Base-by-base conservation (phyloP, 2,329 filamentous ascomycete species). In the Diaporthe sp. region DNA sequence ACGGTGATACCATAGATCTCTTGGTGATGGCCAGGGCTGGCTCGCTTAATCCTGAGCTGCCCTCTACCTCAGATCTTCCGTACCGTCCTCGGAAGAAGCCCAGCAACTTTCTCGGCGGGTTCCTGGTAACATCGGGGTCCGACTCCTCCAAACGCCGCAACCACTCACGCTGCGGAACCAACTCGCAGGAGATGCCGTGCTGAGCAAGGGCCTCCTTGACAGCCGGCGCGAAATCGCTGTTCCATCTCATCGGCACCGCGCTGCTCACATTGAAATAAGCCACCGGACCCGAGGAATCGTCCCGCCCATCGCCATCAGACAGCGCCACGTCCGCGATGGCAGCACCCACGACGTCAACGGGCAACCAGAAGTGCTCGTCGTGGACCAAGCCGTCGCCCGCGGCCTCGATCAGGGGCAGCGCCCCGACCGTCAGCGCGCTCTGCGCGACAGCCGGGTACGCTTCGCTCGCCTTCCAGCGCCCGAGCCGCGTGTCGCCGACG, bases 401-500 rank as follows among this genome's bases (percentile, higher is more conserved):
- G 28, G 58, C 44, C 44, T 73, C 71, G 44, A 73, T 62, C 9
- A 62, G 46, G 7, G 71, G 71, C 71, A 73, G 46, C 12, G 46
- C 57, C 34, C 71, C 71, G 2, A 73, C 46, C 31, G 71, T 73
- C 25, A 73, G 31, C 28, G 71, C 71, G 13, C 57, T 73, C 71
- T 73, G 71, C 15, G 17, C 60, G 12, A 73, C 44, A 5, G 71
- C 17, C 15, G 71, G 71, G n/a, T 73, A 73, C 22, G 71, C 71
- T n/a, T 73, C 71, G 31, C 31, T 61, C 12, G 46, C n/a, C 44
- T 73, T 73, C 71, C 71, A 73, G 22, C 42, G 55, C 57, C 71
- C 71, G 44, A 53, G 57, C 71, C 46, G 25, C 8, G 57, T 73
- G 31, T 73, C 83, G 9, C 83, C 84, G 7, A 81, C 78, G 39